Evolutionary conservation across 2,329 filamentous ascomycete genomes (phyloP).

Genomic region (Aspergillus sp.): DNA sequence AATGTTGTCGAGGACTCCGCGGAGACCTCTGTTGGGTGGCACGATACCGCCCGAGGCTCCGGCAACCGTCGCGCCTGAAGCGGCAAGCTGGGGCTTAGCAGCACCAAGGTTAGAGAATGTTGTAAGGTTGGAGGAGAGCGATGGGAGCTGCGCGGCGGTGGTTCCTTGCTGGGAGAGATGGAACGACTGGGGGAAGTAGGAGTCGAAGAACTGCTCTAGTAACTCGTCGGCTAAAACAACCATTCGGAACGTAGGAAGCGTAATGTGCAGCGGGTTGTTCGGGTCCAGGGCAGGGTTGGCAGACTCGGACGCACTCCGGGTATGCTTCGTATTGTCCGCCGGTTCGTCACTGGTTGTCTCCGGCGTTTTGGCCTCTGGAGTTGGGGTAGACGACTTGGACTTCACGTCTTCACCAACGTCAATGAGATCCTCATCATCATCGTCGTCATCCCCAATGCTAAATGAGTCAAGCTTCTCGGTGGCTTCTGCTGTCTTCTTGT

Average conservation of each 20-base stretch:
- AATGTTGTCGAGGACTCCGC: conserved; percentile 94
- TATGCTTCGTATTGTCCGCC: conserved; percentile 39
- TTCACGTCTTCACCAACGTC: conserved; percentile 38
- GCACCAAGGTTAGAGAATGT: conserved; percentile 74
- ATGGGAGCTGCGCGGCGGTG: conserved; percentile 45
- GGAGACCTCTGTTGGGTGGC: conserved; percentile 70
- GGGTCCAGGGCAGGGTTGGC: conserved; percentile 92
- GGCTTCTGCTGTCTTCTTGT: conserved; percentile 32
- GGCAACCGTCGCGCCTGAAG: conserved; percentile 42
- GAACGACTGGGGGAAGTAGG: conserved; percentile 90
- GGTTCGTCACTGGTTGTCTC: conserved; percentile 15
- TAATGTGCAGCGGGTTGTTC: conserved; percentile 90
- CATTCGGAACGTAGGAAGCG: conserved; percentile 97
- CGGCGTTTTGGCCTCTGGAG: conserved; percentile 5
- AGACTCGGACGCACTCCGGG: conserved; percentile 67
- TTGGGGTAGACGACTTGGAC: conserved; percentile 23
- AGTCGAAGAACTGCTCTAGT: conserved; percentile 95
- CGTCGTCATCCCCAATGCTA: conserved; percentile 73
- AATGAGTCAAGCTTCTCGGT: conserved; percentile 59
- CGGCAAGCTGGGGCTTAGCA: conserved; percentile 42
- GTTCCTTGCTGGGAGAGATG: conserved; percentile 70
- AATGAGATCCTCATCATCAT: conserved; percentile 53
- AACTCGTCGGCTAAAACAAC: conserved; percentile 94
- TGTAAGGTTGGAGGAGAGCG: conserved; percentile 70
- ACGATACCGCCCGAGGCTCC: conserved; percentile 60